phyloP scores from a whole-genome alignment of 441 rosid species.

The Populus hybrid region DNA sequence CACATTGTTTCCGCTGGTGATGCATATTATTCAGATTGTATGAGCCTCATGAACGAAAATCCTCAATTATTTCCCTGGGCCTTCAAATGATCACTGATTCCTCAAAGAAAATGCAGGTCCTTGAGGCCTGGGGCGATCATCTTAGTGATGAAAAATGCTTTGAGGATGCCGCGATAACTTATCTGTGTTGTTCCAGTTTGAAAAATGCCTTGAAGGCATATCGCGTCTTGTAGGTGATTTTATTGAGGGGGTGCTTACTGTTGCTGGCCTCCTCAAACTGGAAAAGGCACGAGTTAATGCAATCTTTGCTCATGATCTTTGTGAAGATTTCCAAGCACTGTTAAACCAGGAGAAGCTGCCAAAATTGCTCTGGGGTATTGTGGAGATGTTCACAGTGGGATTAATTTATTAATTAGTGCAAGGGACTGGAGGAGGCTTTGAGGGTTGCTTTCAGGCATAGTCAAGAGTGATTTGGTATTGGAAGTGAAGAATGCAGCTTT shows the following conservation, averaged over 20 bases:
- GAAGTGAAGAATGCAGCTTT: slow-evolving; percentile 66
- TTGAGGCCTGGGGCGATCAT: slow-evolving; percentile 94
- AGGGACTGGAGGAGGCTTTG: slow-evolving; percentile 95
- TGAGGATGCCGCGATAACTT: slow-evolving; percentile 83
- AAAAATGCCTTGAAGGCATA: slow-evolving; percentile 86
- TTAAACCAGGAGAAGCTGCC: slow-evolving; percentile 93
- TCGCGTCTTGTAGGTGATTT: slow-evolving; percentile 74
- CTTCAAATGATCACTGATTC: slow-evolving; percentile 66
- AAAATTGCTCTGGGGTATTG: slow-evolving; percentile 86
- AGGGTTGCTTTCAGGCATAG: slow-evolving; percentile 71
- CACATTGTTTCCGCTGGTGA: slow-evolving; percentile 84
- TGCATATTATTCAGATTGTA: slow-evolving; percentile 56
- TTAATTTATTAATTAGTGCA: slow-evolving; percentile 65
- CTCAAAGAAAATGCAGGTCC: slow-evolving; percentile 53
- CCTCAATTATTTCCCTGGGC: slow-evolving; percentile 87
- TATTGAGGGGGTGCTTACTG: slow-evolving; percentile 91
- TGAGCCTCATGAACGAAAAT: slow-evolving; percentile 72
- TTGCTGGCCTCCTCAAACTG: slow-evolving; percentile 76
- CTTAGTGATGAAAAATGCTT: slow-evolving; percentile 67
- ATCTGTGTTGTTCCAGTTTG: slow-evolving; percentile 68
- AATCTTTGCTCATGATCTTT: slow-evolving; percentile 76
- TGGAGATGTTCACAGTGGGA: slow-evolving; percentile 61
- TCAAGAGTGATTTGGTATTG: slow-evolving; percentile 53
- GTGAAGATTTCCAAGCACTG: slow-evolving; percentile 94
- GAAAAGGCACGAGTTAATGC: slow-evolving; percentile 60